A percentile compares a stretch with the other conserved stretches of the same genome.
These are phyloP conservation scores for Ambrosiella cleistominuta DNA, from an alignment of 2,329 filamentous ascomycete genomes.

Conservation along the genomic window DNA sequence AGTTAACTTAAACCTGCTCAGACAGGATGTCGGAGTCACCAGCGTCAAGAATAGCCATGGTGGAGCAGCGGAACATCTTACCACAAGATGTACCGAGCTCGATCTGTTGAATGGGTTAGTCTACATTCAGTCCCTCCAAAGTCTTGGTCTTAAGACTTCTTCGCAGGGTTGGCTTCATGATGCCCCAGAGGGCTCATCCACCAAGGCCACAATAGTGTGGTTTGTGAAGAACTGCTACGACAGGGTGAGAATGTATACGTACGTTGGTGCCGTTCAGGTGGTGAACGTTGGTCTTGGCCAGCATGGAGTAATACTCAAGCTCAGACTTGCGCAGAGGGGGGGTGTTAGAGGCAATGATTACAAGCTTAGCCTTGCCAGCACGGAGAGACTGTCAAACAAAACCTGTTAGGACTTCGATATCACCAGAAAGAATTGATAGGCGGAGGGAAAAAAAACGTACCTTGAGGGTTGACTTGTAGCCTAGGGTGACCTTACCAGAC, in stretches of 20 bases:
- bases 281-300: constrained; percentile 87
- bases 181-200: constrained; percentile 20
- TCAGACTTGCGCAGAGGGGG: constrained; percentile 95
- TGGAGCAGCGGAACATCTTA: constrained; percentile 97
- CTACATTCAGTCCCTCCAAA: constrained; percentile 59
- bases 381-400: constrained; percentile 50
- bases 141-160: constrained; percentile 56
- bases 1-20: constrained; percentile 32
- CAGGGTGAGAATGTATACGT: constrained; percentile 33
- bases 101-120: constrained; percentile 57
- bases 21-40: constrained; percentile 96
- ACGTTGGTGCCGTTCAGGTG: constrained; percentile 99
- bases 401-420: constrained; percentile 30
- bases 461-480: constrained; percentile 51
- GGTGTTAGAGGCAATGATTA: constrained; percentile 87
- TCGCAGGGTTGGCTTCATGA: constrained; percentile 52
- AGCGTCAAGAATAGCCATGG: constrained; percentile 91
- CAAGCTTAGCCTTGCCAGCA: constrained; percentile 94
- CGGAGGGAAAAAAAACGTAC: constrained; percentile 11
- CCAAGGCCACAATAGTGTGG: neutral
- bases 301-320: constrained; percentile 88
- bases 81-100: constrained; percentile 96
- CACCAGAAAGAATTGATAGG: constrained; percentile 12
- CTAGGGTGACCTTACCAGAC: constrained; percentile 65
- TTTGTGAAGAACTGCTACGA: neutral